A percentile compares a stretch with the other conserved stretches of the same genome.
Evolutionary conservation across 169 alveolate species (phyloP).

Genomic region (Miamiensis avidus): DNA sequence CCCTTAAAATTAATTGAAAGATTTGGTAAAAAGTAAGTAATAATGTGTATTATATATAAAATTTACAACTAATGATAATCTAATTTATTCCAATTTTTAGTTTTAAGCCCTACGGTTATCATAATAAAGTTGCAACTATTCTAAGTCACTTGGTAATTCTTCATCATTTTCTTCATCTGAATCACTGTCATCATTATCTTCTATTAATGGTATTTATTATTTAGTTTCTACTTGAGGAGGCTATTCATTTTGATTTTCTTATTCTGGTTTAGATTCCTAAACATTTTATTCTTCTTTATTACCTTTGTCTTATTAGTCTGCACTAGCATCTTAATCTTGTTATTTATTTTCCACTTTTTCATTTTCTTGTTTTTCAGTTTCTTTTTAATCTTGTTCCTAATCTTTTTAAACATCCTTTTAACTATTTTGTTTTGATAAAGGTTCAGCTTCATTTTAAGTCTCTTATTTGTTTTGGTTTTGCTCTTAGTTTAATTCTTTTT

Average conservation of each 20-base stretch:
- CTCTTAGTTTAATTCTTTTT: conserved; percentile 6
- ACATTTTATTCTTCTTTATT: no score
- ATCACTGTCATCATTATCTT: not conserved
- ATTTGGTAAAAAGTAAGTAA: not conserved
- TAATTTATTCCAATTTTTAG: conserved; percentile 3
- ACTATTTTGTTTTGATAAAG: no score
- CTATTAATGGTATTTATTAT: conserved; percentile 12
- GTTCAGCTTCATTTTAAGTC: no score
- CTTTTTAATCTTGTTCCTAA: not conserved
- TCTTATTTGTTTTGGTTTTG: no score
- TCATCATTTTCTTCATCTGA: conserved; percentile 17
- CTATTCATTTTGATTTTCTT: not conserved
- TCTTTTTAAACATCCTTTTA: no score
- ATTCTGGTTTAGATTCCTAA: no score
- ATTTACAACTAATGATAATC: not conserved
- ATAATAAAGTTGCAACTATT: not conserved
- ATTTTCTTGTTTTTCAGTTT: conserved; percentile 35
- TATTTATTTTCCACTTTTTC: conserved; percentile 16
- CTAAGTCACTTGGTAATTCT: not conserved
- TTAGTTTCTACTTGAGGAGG: conserved; percentile 16
- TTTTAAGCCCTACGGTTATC: not conserved
- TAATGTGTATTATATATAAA: not conserved
- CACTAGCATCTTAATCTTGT: not conserved
- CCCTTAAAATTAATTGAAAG: not conserved
- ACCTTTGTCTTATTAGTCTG: no score